A percentile compares a stretch with the other conserved stretches of the same genome.
phyloP scores from a whole-genome alignment of 2,329 filamentous ascomycete genomes.

The Aspergillus flavus region DNA sequence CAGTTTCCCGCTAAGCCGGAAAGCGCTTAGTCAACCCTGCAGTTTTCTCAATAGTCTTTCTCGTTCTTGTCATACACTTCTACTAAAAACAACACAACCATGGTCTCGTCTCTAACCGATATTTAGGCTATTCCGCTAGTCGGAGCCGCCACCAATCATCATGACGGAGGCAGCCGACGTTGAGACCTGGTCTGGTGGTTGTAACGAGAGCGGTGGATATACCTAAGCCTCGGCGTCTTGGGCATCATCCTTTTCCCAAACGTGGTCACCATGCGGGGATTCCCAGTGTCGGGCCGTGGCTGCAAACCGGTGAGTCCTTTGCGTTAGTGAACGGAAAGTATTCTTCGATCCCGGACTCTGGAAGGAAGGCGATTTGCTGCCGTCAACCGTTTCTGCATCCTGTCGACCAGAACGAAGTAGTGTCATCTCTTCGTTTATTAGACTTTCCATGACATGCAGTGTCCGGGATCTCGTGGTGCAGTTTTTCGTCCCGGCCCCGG shows the following conservation, averaged over 20 bases:
- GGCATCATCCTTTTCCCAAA: background rate
- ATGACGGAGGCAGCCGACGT: background rate
- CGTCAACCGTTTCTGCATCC: background rate
- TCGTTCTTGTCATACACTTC: background rate
- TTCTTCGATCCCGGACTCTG: background rate
- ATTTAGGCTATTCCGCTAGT: background rate
- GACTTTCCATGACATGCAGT: background rate
- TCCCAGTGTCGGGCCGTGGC: background rate
- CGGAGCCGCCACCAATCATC: background rate
- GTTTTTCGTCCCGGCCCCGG: background rate
- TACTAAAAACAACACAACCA: background rate
- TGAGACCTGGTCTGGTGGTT: background rate
- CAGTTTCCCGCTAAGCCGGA: background rate
- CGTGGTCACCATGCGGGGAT: background rate
- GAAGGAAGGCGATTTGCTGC: background rate
- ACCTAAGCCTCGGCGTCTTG: background rate
- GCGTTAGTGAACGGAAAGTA: background rate
- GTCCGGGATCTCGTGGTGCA: background rate
- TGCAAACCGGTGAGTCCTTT: conserved; percentile 1
- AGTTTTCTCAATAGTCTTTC: background rate
- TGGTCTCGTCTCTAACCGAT: background rate
- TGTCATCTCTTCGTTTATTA: background rate
- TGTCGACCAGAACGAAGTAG: background rate
- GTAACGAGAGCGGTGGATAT: background rate
- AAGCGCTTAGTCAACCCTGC: background rate